A percentile compares a stretch with the other conserved stretches of the same genome.
Evolutionary conservation across 179 eudicot genomes (phyloP).

Genomic region (Spergularia azorica): DNA sequence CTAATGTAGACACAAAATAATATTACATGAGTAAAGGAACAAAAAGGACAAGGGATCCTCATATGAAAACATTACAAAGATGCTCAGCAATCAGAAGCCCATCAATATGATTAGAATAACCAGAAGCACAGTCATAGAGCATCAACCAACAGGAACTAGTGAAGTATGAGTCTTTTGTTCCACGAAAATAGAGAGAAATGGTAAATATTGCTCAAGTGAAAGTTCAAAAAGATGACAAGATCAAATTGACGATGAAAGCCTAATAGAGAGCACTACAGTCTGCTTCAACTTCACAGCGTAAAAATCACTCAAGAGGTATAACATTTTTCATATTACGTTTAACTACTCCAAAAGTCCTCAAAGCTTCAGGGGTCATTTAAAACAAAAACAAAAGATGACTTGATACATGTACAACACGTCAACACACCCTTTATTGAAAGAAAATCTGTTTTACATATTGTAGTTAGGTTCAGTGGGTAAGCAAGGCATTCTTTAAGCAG

Average conservation of each 20-base stretch:
- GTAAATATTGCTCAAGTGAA: neutral
- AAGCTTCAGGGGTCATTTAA: no score
- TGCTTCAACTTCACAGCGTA: no score
- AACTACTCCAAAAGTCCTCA: no score
- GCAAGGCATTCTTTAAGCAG: no score
- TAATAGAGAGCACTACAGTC: neutral
- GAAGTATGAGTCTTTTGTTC: neutral
- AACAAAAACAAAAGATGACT: no score
- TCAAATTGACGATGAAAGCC: neutral
- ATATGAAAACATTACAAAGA: neutral
- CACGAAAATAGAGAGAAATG: neutral
- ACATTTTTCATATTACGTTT: no score
- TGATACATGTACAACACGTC: no score
- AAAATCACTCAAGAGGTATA: no score
- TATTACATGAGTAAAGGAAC: neutral
- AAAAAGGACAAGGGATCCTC: neutral
- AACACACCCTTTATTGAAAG: no score
- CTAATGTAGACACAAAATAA: constrained; percentile 30
- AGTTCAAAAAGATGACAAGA: neutral
- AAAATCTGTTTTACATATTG: no score
- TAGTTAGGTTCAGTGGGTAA: no score
- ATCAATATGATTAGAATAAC: neutral
- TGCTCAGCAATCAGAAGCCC: neutral
- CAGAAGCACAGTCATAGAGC: neutral
- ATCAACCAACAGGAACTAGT: neutral